phyloP scores from a whole-genome alignment of 345 rosid genomes.

The Excoecaria cochinchinensis region DNA sequence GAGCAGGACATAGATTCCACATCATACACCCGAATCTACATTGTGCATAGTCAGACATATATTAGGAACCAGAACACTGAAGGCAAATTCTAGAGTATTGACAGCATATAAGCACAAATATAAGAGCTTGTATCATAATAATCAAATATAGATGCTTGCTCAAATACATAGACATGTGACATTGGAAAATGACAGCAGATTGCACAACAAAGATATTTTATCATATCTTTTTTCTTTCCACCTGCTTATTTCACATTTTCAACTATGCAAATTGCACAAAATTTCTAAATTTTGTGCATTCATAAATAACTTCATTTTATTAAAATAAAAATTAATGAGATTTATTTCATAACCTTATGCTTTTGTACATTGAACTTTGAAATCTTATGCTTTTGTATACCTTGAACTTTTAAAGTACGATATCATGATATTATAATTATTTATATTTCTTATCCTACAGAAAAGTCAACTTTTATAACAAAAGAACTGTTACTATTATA shows the following conservation, averaged over 20 bases:
- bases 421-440: too few relatives aligned
- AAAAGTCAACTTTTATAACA: too few relatives aligned
- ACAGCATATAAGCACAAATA: slow-evolving; percentile 8
- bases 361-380: too few relatives aligned
- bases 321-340: too few relatives aligned
- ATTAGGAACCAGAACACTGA: slow-evolving; percentile 21
- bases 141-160: background rate
- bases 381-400: too few relatives aligned
- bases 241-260: background rate
- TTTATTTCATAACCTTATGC: too few relatives aligned
- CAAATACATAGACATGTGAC: background rate
- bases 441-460: too few relatives aligned
- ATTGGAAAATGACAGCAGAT: background rate
- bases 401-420: too few relatives aligned
- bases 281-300: too few relatives aligned
- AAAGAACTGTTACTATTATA: too few relatives aligned
- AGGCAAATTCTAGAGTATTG: background rate
- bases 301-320: too few relatives aligned
- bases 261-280: too few relatives aligned
- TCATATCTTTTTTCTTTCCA: background rate
- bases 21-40: slow-evolving; percentile 92
- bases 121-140: slow-evolving; percentile 1
- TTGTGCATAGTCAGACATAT: slow-evolving; percentile 8
- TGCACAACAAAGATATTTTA: background rate
- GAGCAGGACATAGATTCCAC: slow-evolving; percentile 89